Conservation (phyloP, 2,329 filamentous ascomycete species). For the Tolypocladium pustulatum region DNA sequence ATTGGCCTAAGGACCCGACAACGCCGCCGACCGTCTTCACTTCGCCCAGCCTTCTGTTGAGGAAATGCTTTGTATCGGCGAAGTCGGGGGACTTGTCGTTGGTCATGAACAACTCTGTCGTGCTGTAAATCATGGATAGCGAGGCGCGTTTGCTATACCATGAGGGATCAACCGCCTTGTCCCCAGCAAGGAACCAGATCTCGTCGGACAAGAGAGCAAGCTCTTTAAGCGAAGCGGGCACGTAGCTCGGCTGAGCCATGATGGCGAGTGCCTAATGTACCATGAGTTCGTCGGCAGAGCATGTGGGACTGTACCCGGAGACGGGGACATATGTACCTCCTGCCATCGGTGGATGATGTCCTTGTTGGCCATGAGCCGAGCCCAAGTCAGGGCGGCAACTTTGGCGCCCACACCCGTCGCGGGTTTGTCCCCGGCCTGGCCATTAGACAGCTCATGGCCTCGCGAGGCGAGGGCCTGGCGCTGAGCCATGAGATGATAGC, state of each 20-base stretch:
- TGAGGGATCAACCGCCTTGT: slow-evolving; percentile 67
- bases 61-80: slow-evolving; percentile 66
- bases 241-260: slow-evolving; percentile 76
- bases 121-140: slow-evolving; percentile 51
- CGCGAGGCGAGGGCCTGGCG: slow-evolving; percentile 45
- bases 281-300: background rate
- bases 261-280: slow-evolving; percentile 67
- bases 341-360: slow-evolving; percentile 71
- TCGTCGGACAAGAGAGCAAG: slow-evolving; percentile 79
- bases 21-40: slow-evolving; percentile 50
- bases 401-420: slow-evolving; percentile 44
- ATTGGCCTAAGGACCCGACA: slow-evolving; percentile 57
- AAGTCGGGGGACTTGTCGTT: slow-evolving; percentile 69
- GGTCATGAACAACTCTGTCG: slow-evolving; percentile 87
- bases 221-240: slow-evolving; percentile 67
- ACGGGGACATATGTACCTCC: slow-evolving; percentile 46
- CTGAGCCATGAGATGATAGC: slow-evolving; percentile 62
- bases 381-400: slow-evolving; percentile 63
- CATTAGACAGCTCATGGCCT: slow-evolving; percentile 26
- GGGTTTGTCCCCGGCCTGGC: slow-evolving; percentile 7
- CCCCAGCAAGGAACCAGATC: slow-evolving; percentile 79
- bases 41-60: slow-evolving; percentile 66
- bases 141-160: slow-evolving; percentile 68
- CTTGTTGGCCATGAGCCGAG: slow-evolving; percentile 64
- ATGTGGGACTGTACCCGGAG: background rate